Base-by-base conservation (phyloP, 164 flowering plant genomes). In the Chimonanthus salicifolius region DNA sequence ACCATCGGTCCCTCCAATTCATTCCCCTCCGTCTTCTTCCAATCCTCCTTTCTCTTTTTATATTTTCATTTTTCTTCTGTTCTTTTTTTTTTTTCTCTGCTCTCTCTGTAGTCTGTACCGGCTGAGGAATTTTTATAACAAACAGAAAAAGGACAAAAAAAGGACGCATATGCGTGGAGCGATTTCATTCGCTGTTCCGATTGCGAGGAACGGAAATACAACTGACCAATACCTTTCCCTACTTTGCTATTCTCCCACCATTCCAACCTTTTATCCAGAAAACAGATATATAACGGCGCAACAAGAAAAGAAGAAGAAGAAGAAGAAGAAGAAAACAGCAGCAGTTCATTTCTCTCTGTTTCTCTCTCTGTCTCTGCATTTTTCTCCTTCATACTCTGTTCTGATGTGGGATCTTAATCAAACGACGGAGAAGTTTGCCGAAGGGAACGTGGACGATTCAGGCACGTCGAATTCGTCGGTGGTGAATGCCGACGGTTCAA, bases 381-480 rank as follows among this genome's bases (percentile, higher is more conserved):
- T 33, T 1, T 33, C 33, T 33, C 33, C 33, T 33, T 33, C 33
- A 62, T 7, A 62, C 6, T 21, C 18, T 10, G 46, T 33, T 21
- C 71, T 15, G 50, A 85, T 86, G 87, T 68, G 84, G 80, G 89
- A 84, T 85, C 88, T 86, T 65, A 82, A 75, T 70, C 73, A 74
- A 9, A 49, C 46, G 7, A 13, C n/a, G 5, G 80, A 74, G 67
- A 75, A 75, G 76, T 20, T 75, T 68, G 71, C 68, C 10, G 83
- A 81, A 49, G 83, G 75, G 16, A 83, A 79, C 58, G 77, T 82
- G 85, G 88, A 84, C 58, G 87, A 86, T 64, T 84, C 93, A 5
- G 89, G 88, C 2, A 80, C 88, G 6, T 87, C 91, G 5, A 85
- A 79, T 69, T 90, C 97, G 33, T 90, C 90, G 13, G 77, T 90